These are phyloP conservation scores for Antitrichia curtipendula DNA, from an alignment of 225 moss, liverwort and hornwort genomes.

Conservation along the genomic window DNA sequence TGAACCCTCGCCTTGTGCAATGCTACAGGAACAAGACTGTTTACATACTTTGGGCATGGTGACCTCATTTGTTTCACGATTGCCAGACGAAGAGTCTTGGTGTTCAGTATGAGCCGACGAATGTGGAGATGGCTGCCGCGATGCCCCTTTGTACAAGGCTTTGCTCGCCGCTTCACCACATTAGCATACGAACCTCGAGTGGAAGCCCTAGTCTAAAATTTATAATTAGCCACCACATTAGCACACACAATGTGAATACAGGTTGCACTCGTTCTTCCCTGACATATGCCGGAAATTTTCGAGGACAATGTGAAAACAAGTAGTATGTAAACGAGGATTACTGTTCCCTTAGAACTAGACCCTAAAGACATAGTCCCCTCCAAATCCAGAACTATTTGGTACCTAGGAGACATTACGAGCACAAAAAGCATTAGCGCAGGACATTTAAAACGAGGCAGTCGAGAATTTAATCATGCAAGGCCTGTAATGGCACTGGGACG, in stretches of 20 bases:
- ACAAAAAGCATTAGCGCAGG: not conserved
- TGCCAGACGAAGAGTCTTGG: constrained; percentile 29
- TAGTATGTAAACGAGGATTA: not conserved
- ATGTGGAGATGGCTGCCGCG: constrained; percentile 36
- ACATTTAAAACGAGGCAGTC: not conserved
- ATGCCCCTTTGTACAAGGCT: constrained; percentile 24
- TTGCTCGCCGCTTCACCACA: constrained; percentile 23
- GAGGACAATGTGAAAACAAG: not conserved
- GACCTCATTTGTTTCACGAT: constrained; percentile 35
- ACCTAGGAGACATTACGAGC: not conserved
- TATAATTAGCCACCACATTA: not conserved
- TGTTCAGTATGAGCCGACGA: constrained; percentile 15
- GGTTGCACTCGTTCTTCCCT: not conserved
- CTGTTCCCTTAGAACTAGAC: not conserved
- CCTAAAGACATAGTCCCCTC: no score
- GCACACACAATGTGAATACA: not conserved
- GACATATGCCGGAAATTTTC: no score
- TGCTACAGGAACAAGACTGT: constrained; percentile 19
- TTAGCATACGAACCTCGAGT: constrained; percentile 33
- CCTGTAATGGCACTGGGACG: not conserved
- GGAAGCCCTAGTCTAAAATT: constrained; percentile 1
- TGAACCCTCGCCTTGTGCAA: not conserved
- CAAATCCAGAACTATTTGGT: not conserved
- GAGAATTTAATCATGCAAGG: not conserved
- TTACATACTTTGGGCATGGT: constrained; percentile 36